A percentile compares a stretch with the other conserved stretches of the same genome.
Evolutionary conservation across 768 basidiomycete species (phyloP).

Genomic region (Phylloporus arenicola): DNA sequence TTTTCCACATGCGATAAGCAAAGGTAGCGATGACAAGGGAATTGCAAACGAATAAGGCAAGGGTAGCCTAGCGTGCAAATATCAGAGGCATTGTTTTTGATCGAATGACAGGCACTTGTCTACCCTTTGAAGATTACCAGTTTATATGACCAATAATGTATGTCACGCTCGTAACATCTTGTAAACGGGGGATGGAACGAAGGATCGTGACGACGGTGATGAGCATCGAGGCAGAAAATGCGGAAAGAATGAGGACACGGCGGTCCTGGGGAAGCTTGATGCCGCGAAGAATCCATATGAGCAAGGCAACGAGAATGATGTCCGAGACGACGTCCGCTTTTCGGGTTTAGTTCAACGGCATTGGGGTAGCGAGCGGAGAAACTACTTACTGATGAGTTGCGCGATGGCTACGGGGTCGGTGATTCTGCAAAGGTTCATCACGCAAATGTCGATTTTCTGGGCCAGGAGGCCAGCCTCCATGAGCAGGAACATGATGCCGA

Average conservation of each 20-base stretch:
- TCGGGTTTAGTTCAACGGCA: background rate
- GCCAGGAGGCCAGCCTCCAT: constrained; percentile 12
- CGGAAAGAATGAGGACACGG: constrained; percentile 19
- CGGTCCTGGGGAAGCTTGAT: constrained; percentile 10
- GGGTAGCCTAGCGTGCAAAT: constrained; percentile 7
- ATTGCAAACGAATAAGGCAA: constrained; percentile 20
- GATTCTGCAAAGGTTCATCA: background rate
- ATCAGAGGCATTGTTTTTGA: background rate
- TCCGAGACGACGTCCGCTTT: constrained; percentile 24
- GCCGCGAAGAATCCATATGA: constrained; percentile 14
- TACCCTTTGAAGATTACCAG: constrained; percentile 5
- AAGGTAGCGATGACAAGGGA: constrained; percentile 17
- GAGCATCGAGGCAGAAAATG: constrained; percentile 20
- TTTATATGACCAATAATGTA: constrained; percentile 21
- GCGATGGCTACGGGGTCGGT: constrained; percentile 9
- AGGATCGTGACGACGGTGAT: constrained; percentile 19
- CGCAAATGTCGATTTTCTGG: constrained; percentile 18
- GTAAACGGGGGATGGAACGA: constrained; percentile 20
- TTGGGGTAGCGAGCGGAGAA: background rate
- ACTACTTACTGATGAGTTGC: constrained; percentile 23
- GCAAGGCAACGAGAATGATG: constrained; percentile 11
- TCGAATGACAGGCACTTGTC: background rate
- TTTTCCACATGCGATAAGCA: constrained; percentile 11
- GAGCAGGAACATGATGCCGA: constrained; percentile 12
- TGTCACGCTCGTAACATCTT: background rate